Conservation (phyloP, 306 rosid genomes). For the Prunus davidiana region DNA sequence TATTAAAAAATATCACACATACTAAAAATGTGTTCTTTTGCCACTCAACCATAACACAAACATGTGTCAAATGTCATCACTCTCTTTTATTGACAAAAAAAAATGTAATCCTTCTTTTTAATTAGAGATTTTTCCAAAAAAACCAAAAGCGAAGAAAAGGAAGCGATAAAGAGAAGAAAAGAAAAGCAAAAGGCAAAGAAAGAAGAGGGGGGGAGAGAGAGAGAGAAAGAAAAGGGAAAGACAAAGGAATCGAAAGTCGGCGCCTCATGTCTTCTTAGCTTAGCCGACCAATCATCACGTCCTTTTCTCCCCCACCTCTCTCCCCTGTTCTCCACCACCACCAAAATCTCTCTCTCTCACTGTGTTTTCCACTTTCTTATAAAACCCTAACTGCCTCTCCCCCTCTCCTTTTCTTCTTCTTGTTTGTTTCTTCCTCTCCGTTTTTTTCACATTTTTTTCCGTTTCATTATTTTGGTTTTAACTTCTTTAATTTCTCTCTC, state of each 20-base stretch:
- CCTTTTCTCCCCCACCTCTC: constrained; percentile 33
- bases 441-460: not conserved
- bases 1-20: no score
- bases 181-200: not conserved
- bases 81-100: no score
- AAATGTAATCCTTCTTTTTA: no score
- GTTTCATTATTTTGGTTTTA: not conserved
- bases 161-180: not conserved
- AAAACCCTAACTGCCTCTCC: constrained; percentile 15
- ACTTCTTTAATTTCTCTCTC: not conserved
- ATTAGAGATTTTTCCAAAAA: not conserved
- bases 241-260: constrained; percentile 61
- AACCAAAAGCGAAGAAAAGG: not conserved
- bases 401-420: not conserved
- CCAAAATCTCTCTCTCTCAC: not conserved
- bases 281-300: constrained; percentile 74
- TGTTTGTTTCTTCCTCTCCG: not conserved
- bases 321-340: not conserved
- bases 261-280: constrained; percentile 46
- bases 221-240: not conserved
- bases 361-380: not conserved
- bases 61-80: not conserved
- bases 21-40: not conserved
- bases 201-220: not conserved
- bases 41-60: not conserved